Conservation (phyloP, 2,329 filamentous ascomycete species). For the Fusarium staphyleae region DNA sequence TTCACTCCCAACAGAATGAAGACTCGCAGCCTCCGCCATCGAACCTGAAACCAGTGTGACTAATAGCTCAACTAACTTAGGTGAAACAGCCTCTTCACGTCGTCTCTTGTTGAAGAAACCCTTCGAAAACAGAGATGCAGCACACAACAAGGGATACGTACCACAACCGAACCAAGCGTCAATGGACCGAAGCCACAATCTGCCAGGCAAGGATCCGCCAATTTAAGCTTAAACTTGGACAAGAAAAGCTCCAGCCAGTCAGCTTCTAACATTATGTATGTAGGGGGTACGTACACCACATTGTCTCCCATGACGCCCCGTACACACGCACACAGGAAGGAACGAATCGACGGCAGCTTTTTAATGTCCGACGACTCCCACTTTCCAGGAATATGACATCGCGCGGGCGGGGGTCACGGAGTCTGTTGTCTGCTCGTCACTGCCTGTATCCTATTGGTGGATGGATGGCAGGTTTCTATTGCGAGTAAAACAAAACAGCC, state of each 20-base stretch:
- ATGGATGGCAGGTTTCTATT: not conserved
- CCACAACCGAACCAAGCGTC: not conserved
- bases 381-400: constrained; percentile 6
- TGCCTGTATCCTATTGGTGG: constrained; percentile 20
- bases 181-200: constrained; percentile 4
- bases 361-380: not conserved
- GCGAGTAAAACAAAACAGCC: constrained; percentile 12
- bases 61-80: no score
- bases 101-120: not conserved
- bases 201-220: not conserved
- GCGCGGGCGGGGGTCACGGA: constrained; percentile 1
- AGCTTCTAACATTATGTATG: not conserved
- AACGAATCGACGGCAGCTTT: not conserved
- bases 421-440: constrained; percentile 21
- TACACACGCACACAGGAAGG: not conserved
- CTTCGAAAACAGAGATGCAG: not conserved
- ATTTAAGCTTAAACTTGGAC: constrained; percentile 4
- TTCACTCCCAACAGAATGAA: not conserved
- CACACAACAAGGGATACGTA: not conserved
- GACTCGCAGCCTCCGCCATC: no score
- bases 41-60: no score
- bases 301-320: not conserved
- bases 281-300: not conserved
- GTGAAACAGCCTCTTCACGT: no score
- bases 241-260: not conserved